Evolutionary conservation across 805 yeast species (phyloP), one percentile per base, ranked within the genome.

Genomic region (Candida berthetii): DNA sequence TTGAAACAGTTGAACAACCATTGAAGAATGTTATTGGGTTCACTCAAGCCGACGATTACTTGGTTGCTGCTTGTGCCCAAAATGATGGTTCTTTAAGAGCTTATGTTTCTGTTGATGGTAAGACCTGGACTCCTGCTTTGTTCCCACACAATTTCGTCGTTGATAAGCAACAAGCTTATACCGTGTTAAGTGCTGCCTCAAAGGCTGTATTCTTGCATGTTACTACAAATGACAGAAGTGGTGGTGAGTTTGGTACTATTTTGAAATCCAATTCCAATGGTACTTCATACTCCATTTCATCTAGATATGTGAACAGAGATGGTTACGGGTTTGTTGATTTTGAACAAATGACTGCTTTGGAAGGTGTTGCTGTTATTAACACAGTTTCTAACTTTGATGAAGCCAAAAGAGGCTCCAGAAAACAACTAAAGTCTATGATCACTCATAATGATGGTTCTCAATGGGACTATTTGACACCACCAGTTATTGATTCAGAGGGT

Each of bases 201-300:
- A 75, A 81, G 27, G 77, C 95, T 2, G 69, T 93, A 4, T 84
- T 89, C 61, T 55, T 93, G 62, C 97, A 88, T 58, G 84, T 89
- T 7, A 85, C 96, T 3, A 82, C 90, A 0, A 69, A 69, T 50
- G 55, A 64, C 16, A 69, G 65, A 11, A 36, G 52, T 1, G 78
- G 72, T 14, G 53, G 63, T 9, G 93, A 87, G 53, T 81, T 59
- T 58, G 99, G 99, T 15, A 71, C 87, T 1, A 64, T 93, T 16
- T 68, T 93, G 55, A 91, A 91, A 55, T 87, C 96, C 2, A 90
- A 91, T 61, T 86, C 85, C 16, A 87, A 88, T 52, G 99, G 99
- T 46, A 88, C 97, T 0, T 77, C 84, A 6, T 90, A 86, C 57
- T 87, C 84, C 3, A 64, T 79, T 31, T 67, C 89, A 2, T 69